Evolutionary conservation across 2,329 filamentous ascomycete genomes (phyloP), one percentile per base, ranked within the genome.

Genomic region (Fusarium continuum): DNA sequence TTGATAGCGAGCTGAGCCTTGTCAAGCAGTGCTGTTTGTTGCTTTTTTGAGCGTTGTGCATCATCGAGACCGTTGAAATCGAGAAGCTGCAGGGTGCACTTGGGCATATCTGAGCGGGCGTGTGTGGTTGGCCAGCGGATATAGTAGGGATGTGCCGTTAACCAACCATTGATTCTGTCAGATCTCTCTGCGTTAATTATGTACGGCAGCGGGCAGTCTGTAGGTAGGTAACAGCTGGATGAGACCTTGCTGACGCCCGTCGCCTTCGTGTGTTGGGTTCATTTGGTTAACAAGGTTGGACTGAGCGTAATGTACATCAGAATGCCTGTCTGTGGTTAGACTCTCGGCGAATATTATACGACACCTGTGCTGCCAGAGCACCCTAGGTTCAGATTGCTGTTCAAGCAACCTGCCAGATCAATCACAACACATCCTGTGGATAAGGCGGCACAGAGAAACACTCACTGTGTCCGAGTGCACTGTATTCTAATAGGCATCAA

Each of bases 61-160:
- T 65, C 52, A 60, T 55, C 55, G 55, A 47, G 51, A 45, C 68
- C 65, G 64, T 69, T 70, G 57, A 60, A 60, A 63, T 68, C 68
- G 62, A 66, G 47, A 54, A 49, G 54, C 65, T 69, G 68, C 68
- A 69, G 64, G 64, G 49, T 56, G 57, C 31, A 58, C 65, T 61
- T 56, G 54, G 61, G 56, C 57, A 56, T 50, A 58, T 55, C 45
- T 32, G 56, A 53, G 46, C 29, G 43, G 38, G 25, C n/a, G n/a
- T 13, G 35, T 26, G 47, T 51, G 49, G 50, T 43, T 48, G 43
- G 45, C 39, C 48, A 48, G 40, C 55, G 44, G 41, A 49, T 59
- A 65, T 55, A 57, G 59, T 48, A 64, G 61, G 55, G 64, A 69
- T 65, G 55, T 60, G 56, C 29, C 25, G 59, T 55, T 64, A 68